phyloP scores from a whole-genome alignment of 768 basidiomycete genomes.

The Boletus eberwhitei region DNA sequence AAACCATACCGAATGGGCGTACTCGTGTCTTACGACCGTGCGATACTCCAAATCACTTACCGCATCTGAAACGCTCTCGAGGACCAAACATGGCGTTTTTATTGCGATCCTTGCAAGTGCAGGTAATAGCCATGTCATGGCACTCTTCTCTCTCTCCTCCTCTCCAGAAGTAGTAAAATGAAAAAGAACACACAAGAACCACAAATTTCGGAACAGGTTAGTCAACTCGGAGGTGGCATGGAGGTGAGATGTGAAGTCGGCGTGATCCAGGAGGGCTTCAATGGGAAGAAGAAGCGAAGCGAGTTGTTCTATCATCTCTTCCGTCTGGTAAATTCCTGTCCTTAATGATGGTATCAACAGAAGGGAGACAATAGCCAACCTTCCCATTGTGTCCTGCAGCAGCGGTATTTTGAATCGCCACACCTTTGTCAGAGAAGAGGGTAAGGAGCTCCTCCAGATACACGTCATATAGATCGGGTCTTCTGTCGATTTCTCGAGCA shows the following conservation, averaged over 20 bases:
- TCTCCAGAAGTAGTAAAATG: conserved; percentile 56
- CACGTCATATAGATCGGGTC: conserved; percentile 72
- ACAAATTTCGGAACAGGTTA: conserved; percentile 84
- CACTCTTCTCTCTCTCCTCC: conserved; percentile 48
- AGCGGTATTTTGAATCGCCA: conserved; percentile 82
- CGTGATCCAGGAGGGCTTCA: conserved; percentile 76
- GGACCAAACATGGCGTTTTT: conserved; percentile 82
- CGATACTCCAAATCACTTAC: conserved; percentile 92
- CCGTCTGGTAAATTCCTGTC: conserved; percentile 43
- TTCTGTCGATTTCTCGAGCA: conserved; percentile 69
- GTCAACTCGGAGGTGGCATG: conserved; percentile 58
- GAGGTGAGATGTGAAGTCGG: conserved; percentile 59
- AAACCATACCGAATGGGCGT: conserved; percentile 63
- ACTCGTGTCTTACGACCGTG: conserved; percentile 84
- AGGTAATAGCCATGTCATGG: conserved; percentile 76
- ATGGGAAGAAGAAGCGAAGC: conserved; percentile 88
- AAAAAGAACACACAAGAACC: conserved; percentile 90
- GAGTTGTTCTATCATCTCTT: conserved; percentile 83
- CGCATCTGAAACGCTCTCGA: conserved; percentile 79
- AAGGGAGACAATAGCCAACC: conserved; percentile 36
- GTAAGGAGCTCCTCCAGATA: conserved; percentile 84
- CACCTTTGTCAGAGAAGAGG: conserved; percentile 87
- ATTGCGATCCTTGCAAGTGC: conserved; percentile 76
- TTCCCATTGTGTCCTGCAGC: conserved; percentile 63
- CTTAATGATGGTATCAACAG: conserved; percentile 3